Evolutionary conservation across 2,329 filamentous ascomycete species (phyloP), one percentile per base, ranked within the genome.

Genomic region (Lomentospora prolificans): DNA sequence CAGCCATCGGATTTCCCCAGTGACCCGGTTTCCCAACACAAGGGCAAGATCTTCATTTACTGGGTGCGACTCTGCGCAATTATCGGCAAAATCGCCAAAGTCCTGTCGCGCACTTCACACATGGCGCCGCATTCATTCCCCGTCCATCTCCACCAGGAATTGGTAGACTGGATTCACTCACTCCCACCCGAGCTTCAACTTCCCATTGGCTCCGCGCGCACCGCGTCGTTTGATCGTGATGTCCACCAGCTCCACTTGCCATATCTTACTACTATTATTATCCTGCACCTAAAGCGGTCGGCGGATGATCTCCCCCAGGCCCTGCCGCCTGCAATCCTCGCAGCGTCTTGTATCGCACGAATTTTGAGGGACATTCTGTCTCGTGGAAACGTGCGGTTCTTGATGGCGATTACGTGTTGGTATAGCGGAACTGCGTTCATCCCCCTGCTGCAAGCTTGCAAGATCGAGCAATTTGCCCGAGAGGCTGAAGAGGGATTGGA

Each of bases 341-440:
- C 70, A 1, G 70, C 70, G 3, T 70, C 69, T 2, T 72, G 69
- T 58, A 65, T 70, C 17, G 65, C 67, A 3, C 64, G 69, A 4
- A 70, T 72, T 28, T 62, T 74, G 6, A 59, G 67, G 30, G 71
- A 74, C 33, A 66, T 70, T 2, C 57, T 75, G 0, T 65, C 66
- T 1, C 65, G 72, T 0, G 72, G 72, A 0, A 65, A 69, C 28
- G 65, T 67, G 0, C 61, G 70, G 1, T 75, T 72, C 46, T 64
- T 75, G 1, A 72, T 71, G 65, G 70, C 69, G 1, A 73, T 74
- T 7, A 69, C 69, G 0, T 71, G 70, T 36, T 75, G 72, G 72
- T 72, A 75, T 50, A 64, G 65, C n/a, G 68, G 68, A 0, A 71
- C 69, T 1, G 71, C 72, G 0, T 70, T 74, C 24, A 67, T 74